These are phyloP conservation scores for Irineochytrium annulatum DNA, from an alignment of 192 early-diverging fungal genomes.

Conservation along the genomic window DNA sequence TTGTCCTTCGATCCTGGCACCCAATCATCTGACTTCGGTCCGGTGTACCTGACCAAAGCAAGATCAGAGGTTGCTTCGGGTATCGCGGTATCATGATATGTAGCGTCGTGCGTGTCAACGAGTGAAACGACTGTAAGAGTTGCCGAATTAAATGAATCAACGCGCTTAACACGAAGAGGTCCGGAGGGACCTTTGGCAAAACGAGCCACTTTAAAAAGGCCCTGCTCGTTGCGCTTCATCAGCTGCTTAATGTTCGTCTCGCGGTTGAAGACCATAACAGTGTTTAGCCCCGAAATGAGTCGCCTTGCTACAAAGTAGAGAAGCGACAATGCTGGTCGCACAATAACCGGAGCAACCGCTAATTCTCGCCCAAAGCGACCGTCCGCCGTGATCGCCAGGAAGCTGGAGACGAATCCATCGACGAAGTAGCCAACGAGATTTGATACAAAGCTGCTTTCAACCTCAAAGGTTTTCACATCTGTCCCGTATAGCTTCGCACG, in stretches of 20 bases:
- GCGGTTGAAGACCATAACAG: conserved; percentile 6
- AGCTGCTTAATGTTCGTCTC: conserved; percentile 9
- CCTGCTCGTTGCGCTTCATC: conserved; percentile 8
- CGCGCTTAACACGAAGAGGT: neutral
- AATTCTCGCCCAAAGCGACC: conserved; percentile 36
- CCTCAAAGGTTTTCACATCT: neutral
- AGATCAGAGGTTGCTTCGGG: conserved; percentile 12
- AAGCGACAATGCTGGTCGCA: conserved; percentile 6
- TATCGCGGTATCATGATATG: neutral
- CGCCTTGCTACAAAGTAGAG: conserved; percentile 7
- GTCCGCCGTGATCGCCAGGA: conserved; percentile 36
- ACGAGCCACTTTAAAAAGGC: conserved; percentile 5
- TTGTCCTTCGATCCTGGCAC: conserved; percentile 26
- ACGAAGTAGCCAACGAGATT: conserved; percentile 3
- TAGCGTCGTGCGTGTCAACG: neutral
- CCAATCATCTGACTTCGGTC: conserved; percentile 34
- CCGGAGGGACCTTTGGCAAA: too few relatives aligned
- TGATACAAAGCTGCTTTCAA: neutral
- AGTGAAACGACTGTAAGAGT: conserved; percentile 10
- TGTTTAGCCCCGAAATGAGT: conserved; percentile 1
- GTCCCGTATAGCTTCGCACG: neutral
- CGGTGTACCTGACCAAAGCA: conserved; percentile 6
- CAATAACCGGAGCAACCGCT: conserved; percentile 4
- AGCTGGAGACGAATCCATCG: conserved; percentile 20
- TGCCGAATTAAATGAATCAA: conserved; percentile 16